Evolutionary conservation across 257 asterid species (phyloP).

Genomic region (Hygrophila difformis): DNA sequence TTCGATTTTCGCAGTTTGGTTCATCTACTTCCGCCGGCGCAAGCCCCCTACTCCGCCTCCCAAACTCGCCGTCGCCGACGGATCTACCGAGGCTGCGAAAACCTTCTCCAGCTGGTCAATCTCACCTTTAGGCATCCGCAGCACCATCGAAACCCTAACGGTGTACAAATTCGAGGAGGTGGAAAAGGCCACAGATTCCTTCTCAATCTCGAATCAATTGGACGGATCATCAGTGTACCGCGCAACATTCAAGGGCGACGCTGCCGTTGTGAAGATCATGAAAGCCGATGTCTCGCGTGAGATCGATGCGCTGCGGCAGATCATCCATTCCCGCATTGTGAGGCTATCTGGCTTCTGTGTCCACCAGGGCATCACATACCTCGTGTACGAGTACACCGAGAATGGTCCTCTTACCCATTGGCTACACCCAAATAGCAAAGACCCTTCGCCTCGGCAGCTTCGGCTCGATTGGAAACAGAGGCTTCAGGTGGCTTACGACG

Average conservation of each 20-base stretch:
- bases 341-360: constrained; percentile 54
- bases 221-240: constrained; percentile 38
- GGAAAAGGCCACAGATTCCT: constrained; percentile 36
- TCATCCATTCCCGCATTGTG: constrained; percentile 42
- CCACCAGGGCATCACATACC: constrained; percentile 47
- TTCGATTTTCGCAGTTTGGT: constrained; percentile 15
- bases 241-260: constrained; percentile 46
- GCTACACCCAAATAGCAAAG: constrained; percentile 13
- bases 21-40: constrained; percentile 14
- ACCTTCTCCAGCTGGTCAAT: constrained; percentile 19
- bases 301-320: constrained; percentile 36
- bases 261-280: constrained; percentile 45
- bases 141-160: constrained; percentile 34
- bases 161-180: constrained; percentile 38
- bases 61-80: constrained; percentile 14
- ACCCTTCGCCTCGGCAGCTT: too few species aligned
- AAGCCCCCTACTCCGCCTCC: constrained; percentile 15
- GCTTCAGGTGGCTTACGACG: constrained; percentile 45
- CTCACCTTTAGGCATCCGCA: constrained; percentile 24
- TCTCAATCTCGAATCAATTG: constrained; percentile 33
- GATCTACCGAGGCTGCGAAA: not conserved
- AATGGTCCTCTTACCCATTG: constrained; percentile 37
- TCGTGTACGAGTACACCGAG: constrained; percentile 51
- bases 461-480: constrained; percentile 46
- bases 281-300: constrained; percentile 45